Evolutionary conservation across 306 rosid species (phyloP).

Genomic region (Dalbergia cochinchinensis): DNA sequence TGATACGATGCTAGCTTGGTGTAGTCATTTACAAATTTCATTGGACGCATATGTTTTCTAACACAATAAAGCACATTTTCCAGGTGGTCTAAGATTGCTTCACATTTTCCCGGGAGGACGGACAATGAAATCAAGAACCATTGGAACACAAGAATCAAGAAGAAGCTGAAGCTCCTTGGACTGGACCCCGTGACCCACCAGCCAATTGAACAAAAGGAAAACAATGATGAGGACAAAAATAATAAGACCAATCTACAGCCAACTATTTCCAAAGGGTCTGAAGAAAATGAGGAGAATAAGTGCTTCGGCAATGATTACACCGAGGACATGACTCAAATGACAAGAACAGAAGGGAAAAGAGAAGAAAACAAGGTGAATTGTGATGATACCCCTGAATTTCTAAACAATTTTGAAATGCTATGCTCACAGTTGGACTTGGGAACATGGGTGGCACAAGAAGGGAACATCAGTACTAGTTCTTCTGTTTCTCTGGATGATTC

Average conservation of each 20-base stretch:
- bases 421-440: constrained; percentile 59
- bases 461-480: constrained; percentile 49
- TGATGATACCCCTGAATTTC: constrained; percentile 53
- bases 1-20: not conserved
- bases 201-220: constrained; percentile 50
- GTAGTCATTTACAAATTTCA: not conserved
- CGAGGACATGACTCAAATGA: constrained; percentile 1
- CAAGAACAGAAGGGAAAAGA: constrained; percentile 37
- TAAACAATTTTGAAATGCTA: constrained; percentile 53
- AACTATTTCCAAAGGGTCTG: constrained; percentile 37
- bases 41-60: constrained; percentile 14
- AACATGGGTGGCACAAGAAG: constrained; percentile 65
- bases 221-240: constrained; percentile 35
- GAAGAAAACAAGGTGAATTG: constrained; percentile 44
- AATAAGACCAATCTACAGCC: constrained; percentile 31
- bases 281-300: constrained; percentile 42
- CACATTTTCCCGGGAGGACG: constrained; percentile 93
- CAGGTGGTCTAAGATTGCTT: constrained; percentile 98
- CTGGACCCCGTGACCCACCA: constrained; percentile 69
- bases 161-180: constrained; percentile 79
- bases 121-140: constrained; percentile 98
- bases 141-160: constrained; percentile 94
- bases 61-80: constrained; percentile 32
- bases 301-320: constrained; percentile 37
- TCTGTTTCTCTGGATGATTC: constrained; percentile 70